phyloP scores from a whole-genome alignment of 352 stramenopile genomes.

The Phytophthora aleatoria region DNA sequence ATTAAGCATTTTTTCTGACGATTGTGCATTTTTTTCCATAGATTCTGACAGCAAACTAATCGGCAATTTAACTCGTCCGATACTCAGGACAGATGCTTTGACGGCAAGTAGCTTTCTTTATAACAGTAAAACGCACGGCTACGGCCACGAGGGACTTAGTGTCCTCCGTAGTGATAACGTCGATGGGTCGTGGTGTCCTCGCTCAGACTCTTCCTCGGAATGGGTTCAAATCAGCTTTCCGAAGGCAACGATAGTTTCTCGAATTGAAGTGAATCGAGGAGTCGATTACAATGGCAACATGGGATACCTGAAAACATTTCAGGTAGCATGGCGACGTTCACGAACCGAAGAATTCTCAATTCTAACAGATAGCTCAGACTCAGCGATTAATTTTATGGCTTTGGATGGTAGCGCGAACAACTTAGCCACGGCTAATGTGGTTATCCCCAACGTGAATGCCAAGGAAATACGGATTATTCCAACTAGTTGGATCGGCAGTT shows the following conservation, averaged over 20 bases:
- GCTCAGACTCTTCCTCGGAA: slow-evolving; percentile 22
- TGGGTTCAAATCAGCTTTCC: slow-evolving; percentile 58
- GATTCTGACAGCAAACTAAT: slow-evolving; percentile 27
- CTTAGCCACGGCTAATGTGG: slow-evolving; percentile 3
- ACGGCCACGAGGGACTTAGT: slow-evolving; percentile 41
- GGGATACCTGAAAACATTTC: slow-evolving; percentile 25
- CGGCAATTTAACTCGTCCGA: slow-evolving; percentile 9
- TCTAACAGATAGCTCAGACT: not conserved
- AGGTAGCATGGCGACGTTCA: slow-evolving; percentile 19
- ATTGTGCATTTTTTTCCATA: slow-evolving; percentile 2
- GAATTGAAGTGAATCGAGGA: slow-evolving; percentile 32
- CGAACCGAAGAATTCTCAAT: slow-evolving; percentile 3
- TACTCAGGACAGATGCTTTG: slow-evolving; percentile 14
- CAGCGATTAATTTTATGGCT: slow-evolving; percentile 10
- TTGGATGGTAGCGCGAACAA: not conserved
- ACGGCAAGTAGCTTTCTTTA: slow-evolving; percentile 37
- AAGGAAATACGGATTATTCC: slow-evolving; percentile 51
- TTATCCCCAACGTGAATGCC: slow-evolving; percentile 39
- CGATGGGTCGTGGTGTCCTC: slow-evolving; percentile 47
- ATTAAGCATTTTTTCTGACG: not conserved
- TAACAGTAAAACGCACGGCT: slow-evolving; percentile 48
- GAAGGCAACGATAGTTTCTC: slow-evolving; percentile 44
- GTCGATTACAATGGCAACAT: slow-evolving; percentile 16
- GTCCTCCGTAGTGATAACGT: slow-evolving; percentile 30
- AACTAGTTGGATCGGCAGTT: slow-evolving; percentile 32